phyloP scores from a whole-genome alignment of 129 eudicot genomes.

The Oenanthe sinensis region DNA sequence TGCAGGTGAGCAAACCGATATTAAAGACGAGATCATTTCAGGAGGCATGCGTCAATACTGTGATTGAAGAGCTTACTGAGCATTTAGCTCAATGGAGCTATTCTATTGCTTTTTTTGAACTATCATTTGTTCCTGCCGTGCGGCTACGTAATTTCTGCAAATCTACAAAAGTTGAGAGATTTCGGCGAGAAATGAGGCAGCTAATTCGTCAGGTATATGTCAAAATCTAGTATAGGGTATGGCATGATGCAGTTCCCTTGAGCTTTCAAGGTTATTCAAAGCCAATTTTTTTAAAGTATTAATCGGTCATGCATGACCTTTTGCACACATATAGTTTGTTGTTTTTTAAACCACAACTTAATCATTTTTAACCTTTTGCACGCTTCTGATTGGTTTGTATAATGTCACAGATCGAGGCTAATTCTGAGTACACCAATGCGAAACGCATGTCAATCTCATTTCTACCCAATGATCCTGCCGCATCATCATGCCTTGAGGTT shows the following conservation, averaged over 20 bases:
- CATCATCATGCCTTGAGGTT: constrained; percentile 76
- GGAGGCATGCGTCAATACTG: constrained; percentile 73
- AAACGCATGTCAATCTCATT: constrained; percentile 46
- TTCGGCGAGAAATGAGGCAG: constrained; percentile 66
- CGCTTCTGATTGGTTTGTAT: constrained; percentile 13
- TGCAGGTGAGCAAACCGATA: constrained; percentile 68
- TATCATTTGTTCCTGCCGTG: constrained; percentile 74
- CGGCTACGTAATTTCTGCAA: constrained; percentile 78
- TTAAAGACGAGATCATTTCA: constrained; percentile 81
- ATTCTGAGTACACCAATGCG: constrained; percentile 62
- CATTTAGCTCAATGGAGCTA: constrained; percentile 98
- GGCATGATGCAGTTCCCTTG: not conserved
- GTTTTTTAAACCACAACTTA: not conserved
- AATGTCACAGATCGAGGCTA: constrained; percentile 65
- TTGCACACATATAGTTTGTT: not conserved
- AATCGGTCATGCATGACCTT: not conserved
- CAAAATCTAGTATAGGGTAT: not conserved
- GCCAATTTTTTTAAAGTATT: not conserved
- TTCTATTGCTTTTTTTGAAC: constrained; percentile 80
- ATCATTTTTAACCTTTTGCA: not conserved
- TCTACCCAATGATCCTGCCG: constrained; percentile 75
- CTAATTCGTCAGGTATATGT: constrained; percentile 67
- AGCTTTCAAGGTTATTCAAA: not conserved
- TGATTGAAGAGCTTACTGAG: constrained; percentile 78
- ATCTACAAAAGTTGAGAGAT: constrained; percentile 85